phyloP scores from a whole-genome alignment of 2,329 filamentous ascomycete species.

The Pochonia chlamydosporia region DNA sequence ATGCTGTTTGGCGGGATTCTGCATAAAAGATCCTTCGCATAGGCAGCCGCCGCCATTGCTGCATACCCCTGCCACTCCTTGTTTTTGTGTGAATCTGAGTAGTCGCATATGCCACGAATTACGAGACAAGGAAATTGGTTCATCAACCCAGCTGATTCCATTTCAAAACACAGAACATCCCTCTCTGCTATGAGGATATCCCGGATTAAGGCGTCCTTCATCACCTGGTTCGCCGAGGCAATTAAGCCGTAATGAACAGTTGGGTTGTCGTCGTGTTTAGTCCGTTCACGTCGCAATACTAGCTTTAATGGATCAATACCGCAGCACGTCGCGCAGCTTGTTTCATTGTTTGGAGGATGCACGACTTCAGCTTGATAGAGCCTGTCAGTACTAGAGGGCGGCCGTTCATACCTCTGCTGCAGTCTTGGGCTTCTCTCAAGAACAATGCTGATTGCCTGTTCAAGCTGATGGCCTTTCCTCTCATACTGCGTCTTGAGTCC shows the following conservation, averaged over 20 bases:
- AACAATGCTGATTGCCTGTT: background rate
- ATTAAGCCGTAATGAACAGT: conserved; percentile 15
- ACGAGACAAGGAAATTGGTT: conserved; percentile 24
- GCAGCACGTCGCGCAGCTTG: background rate
- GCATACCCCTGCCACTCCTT: conserved; percentile 24
- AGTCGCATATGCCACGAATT: conserved; percentile 29
- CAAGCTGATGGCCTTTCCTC: conserved; percentile 9
- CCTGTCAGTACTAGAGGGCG: conserved; percentile 1
- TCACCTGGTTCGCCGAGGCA: background rate
- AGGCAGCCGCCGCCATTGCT: conserved; percentile 22
- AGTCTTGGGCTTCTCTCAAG: background rate
- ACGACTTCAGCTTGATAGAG: conserved; percentile 5
- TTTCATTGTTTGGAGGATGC: background rate
- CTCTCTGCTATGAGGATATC: conserved; percentile 17
- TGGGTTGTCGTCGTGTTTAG: conserved; percentile 6
- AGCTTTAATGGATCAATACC: background rate
- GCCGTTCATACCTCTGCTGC: conserved; percentile 5
- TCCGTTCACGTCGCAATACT: background rate
- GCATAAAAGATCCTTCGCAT: conserved; percentile 18
- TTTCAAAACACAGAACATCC: conserved; percentile 15
- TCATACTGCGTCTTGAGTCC: background rate
- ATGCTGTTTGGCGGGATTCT: conserved; percentile 11
- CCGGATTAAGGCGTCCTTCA: background rate
- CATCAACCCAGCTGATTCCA: conserved; percentile 25
- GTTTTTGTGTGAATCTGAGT: conserved; percentile 27